A percentile compares a stretch with the other conserved stretches of the same genome.
Evolutionary conservation across 2,329 filamentous ascomycete genomes (phyloP).

Genomic region (Plenodomus lindquistii): DNA sequence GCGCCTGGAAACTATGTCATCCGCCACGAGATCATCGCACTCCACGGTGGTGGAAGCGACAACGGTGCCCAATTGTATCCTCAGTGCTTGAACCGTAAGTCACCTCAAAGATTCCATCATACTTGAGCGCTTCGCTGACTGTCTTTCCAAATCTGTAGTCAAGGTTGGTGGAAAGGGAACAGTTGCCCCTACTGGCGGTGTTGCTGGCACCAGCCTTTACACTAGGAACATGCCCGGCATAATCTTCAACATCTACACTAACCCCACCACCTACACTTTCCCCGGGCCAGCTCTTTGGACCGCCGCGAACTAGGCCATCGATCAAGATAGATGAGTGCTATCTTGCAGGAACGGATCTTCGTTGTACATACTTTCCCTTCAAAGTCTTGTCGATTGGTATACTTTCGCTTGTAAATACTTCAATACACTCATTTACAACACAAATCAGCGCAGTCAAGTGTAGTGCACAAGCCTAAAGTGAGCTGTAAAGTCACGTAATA

Average conservation of each 20-base stretch:
- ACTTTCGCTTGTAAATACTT: neutral
- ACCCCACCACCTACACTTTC: slow-evolving; percentile 38
- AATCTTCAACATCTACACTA: slow-evolving; percentile 45
- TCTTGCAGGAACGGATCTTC: neutral
- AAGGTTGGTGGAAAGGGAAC: slow-evolving; percentile 52
- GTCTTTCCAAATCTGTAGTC: slow-evolving; percentile 18
- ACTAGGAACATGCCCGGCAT: slow-evolving; percentile 50
- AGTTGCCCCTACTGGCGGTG: slow-evolving; percentile 41
- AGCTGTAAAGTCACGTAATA: too few relatives aligned
- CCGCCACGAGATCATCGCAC: slow-evolving; percentile 57
- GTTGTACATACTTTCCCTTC: neutral
- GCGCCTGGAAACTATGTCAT: slow-evolving; percentile 57
- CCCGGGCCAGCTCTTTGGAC: slow-evolving; percentile 45
- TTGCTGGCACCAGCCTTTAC: slow-evolving; percentile 49
- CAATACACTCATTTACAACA: neutral
- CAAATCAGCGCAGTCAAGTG: too few relatives aligned
- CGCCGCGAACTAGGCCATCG: slow-evolving; percentile 27
- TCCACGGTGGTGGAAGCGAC: slow-evolving; percentile 48
- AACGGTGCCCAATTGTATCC: slow-evolving; percentile 58
- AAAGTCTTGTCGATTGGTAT: neutral
- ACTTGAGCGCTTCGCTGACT: neutral
- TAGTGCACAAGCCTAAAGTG: too few relatives aligned
- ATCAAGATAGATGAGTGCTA: neutral
- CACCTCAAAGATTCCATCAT: neutral
- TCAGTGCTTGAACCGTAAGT: slow-evolving; percentile 53